Evolutionary conservation across 2,329 filamentous ascomycete genomes (phyloP), one percentile per base, ranked within the genome.

Genomic region (Diaporthe velutina): DNA sequence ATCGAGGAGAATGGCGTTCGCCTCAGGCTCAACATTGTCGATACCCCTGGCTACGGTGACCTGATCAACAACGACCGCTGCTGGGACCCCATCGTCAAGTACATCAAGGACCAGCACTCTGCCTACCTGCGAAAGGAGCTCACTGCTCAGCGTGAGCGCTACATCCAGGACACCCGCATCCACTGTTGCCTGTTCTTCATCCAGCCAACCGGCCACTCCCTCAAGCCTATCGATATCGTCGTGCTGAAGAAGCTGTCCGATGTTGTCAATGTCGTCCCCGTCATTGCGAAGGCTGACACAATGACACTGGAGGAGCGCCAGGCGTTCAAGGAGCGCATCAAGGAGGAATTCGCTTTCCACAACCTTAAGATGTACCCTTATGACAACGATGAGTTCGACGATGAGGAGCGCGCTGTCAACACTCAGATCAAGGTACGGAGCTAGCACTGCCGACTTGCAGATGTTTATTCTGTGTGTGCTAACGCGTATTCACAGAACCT

Each of bases 291-390:
- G 91, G 94, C 97, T 75, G 97, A 99, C 85, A 97, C 95, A 71
- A 89, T 99, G 82, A 99, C 97, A 19, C 90, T 98, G 45, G 96
- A 99, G 86, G 97, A 99, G 91, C 93, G 97, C 80, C 92, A 92
- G 83, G 94, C 93, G 67, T 99, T 99, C 92, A 99, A 99, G 92
- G 95, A 98, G 88, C 92, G 94, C 85, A 99, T 99, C 90, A 98
- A 98, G 94, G 97, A 98, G 90, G 97, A 99, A 86, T 99, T 99
- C 85, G 89, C 94, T 75, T 99, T 99, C 93, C 97, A 99, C 92
- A 98, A 98, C 90, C 92, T 99, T 83, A 96, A 98, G 90, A 99
- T 99, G 97, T 99, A 98, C 90, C 97, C 97, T 76, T 99, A 99
- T 85, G 97, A 99, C 86, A 98, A 98, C 84, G 97, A 99, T 81